phyloP scores from a whole-genome alignment of 108 stramenopile species.

The Stephanodiscus minutulus region DNA sequence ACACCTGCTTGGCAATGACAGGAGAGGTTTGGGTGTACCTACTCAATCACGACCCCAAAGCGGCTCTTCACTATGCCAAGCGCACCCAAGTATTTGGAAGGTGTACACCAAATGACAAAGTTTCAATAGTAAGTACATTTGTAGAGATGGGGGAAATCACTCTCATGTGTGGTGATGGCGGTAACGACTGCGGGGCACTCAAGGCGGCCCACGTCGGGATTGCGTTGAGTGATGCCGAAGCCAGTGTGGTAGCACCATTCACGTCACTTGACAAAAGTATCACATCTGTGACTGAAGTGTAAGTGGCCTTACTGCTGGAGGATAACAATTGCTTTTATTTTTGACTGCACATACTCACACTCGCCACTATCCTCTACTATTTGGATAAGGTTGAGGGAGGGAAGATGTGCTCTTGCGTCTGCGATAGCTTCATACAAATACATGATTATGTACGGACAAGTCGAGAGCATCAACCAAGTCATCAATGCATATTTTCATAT shows the following conservation, averaged over 20 bases:
- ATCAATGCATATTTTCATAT: conserved; percentile 54
- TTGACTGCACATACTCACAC: too few species aligned
- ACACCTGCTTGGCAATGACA: conserved; percentile 55
- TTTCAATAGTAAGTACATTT: conserved; percentile 57
- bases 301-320: neutral
- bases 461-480: conserved; percentile 58
- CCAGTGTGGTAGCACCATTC: conserved; percentile 68
- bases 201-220: conserved; percentile 67
- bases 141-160: conserved; percentile 61
- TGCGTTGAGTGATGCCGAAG: conserved; percentile 72
- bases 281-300: conserved; percentile 61
- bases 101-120: conserved; percentile 67
- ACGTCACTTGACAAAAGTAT: conserved; percentile 70
- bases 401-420: conserved; percentile 68
- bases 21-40: conserved; percentile 58
- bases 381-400: conserved; percentile 48
- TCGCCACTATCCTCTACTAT: too few species aligned
- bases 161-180: conserved; percentile 71
- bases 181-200: conserved; percentile 67
- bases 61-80: conserved; percentile 32
- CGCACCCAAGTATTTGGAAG: conserved; percentile 61
- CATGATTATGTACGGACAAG: conserved; percentile 78
- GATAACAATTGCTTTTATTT: too few species aligned
- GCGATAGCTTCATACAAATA: conserved; percentile 67
- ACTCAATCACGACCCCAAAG: conserved; percentile 26